Evolutionary conservation across 305 asterid genomes (phyloP).

Genomic region (Rubia peregrina): DNA sequence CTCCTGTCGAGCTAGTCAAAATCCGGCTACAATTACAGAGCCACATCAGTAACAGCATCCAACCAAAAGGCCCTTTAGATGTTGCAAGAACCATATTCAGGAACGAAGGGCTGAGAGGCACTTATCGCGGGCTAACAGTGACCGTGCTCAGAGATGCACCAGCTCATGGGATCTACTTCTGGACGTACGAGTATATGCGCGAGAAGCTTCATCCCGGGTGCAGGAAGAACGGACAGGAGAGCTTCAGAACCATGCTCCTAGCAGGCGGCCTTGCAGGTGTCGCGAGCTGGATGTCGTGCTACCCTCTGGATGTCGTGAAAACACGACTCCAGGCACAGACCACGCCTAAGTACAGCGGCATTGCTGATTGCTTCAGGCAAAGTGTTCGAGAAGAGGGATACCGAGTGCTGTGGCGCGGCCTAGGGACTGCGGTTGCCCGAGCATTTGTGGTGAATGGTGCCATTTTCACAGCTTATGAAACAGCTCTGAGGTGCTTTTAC

Average conservation of each 20-base stretch:
- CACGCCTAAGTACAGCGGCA: conserved; percentile 36
- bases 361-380: conserved; percentile 43
- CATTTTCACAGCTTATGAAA: conserved; percentile 65
- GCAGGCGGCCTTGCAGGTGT: conserved; percentile 82
- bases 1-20: conserved; percentile 72
- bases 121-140: conserved; percentile 54
- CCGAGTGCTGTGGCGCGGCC: conserved; percentile 59
- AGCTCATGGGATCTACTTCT: conserved; percentile 62
- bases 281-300: conserved; percentile 71
- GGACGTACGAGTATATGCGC: conserved; percentile 52
- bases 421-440: conserved; percentile 58
- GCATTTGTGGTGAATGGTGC: conserved; percentile 73
- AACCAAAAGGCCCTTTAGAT: conserved; percentile 37
- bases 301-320: conserved; percentile 68
- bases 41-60: conserved; percentile 10
- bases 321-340: conserved; percentile 63
- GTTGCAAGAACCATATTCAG: conserved; percentile 37
- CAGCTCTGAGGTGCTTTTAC: conserved; percentile 42
- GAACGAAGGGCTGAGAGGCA: conserved; percentile 51
- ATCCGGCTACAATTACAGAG: conserved; percentile 63
- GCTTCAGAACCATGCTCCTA: conserved; percentile 46
- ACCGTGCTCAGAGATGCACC: conserved; percentile 73
- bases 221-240: conserved; percentile 44
- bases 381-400: conserved; percentile 54
- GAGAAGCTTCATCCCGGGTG: conserved; percentile 73